These are phyloP conservation scores for Pleurotus citrinopileatus DNA, from an alignment of 768 basidiomycete genomes.

Conservation along the genomic window DNA sequence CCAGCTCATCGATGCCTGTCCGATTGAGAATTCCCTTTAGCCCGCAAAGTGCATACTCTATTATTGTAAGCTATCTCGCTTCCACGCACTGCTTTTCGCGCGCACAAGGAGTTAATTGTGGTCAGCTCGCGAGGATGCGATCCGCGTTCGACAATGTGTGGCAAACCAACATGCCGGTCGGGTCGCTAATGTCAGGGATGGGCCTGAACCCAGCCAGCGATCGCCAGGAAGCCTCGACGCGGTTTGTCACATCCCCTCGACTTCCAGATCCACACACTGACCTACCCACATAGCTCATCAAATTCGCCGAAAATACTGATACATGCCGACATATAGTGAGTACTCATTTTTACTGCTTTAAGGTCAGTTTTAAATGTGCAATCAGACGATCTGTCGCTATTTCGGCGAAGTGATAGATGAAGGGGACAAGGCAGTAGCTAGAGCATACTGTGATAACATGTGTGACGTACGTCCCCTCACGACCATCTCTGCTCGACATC, in stretches of 20 bases:
- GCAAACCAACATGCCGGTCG: slow-evolving; percentile 43
- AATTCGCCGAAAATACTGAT: slow-evolving; percentile 55
- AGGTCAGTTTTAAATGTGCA: background rate
- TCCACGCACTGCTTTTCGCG: background rate
- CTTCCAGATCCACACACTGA: background rate
- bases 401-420: slow-evolving; percentile 71
- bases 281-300: slow-evolving; percentile 26
- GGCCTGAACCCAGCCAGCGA: slow-evolving; percentile 64
- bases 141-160: slow-evolving; percentile 53
- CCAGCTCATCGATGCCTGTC: background rate
- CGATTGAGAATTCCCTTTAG: slow-evolving; percentile 32
- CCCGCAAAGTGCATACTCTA: slow-evolving; percentile 80
- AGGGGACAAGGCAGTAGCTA: slow-evolving; percentile 38
- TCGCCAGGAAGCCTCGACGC: slow-evolving; percentile 60
- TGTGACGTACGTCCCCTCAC: slow-evolving; percentile 60
- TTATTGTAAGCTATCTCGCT: slow-evolving; percentile 54
- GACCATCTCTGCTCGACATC: background rate
- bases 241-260: slow-evolving; percentile 34
- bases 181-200: slow-evolving; percentile 41
- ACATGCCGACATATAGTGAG: slow-evolving; percentile 73
- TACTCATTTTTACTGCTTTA: slow-evolving; percentile 1
- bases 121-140: slow-evolving; percentile 73
- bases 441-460: slow-evolving; percentile 67
- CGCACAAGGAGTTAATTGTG: background rate
- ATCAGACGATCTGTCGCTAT: slow-evolving; percentile 72